These are phyloP conservation scores for Chenopodium suecicum DNA, from an alignment of 148 eudicot genomes.

Conservation along the genomic window DNA sequence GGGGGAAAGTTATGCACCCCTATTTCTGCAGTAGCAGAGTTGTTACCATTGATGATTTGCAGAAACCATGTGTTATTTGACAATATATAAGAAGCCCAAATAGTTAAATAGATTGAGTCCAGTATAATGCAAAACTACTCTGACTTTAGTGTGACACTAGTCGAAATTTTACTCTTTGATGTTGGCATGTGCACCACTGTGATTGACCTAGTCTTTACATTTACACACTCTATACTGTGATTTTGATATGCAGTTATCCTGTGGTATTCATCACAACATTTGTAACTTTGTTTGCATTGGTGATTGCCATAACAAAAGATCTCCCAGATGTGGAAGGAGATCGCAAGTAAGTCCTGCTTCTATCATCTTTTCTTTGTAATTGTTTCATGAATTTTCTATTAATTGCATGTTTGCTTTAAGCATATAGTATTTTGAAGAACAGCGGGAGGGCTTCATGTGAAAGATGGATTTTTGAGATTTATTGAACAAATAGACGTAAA, in stretches of 20 bases:
- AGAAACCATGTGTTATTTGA: not conserved
- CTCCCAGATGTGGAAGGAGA: conserved; percentile 99
- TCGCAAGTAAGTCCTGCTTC: conserved; percentile 69
- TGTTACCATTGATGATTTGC: not conserved
- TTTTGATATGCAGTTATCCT: conserved; percentile 65
- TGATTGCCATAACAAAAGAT: conserved; percentile 98
- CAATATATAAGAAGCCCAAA: not conserved
- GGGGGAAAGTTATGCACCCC: not conserved
- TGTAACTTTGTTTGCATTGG: conserved; percentile 90
- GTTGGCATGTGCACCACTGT: not conserved
- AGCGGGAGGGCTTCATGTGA: not conserved
- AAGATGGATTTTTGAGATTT: not conserved
- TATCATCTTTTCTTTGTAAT: not conserved
- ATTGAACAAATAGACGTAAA: not conserved
- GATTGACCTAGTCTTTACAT: not conserved
- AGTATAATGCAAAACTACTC: not conserved
- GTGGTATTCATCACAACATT: conserved; percentile 94
- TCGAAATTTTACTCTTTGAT: not conserved
- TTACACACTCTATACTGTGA: not conserved
- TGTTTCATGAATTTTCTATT: not conserved
- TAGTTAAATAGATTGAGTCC: not conserved
- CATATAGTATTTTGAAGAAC: not conserved
- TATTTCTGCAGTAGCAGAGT: too few relatives aligned
- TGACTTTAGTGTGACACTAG: not conserved
- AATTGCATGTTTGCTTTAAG: not conserved